phyloP scores from a whole-genome alignment of 768 basidiomycete genomes.

The Suillus sp. region DNA sequence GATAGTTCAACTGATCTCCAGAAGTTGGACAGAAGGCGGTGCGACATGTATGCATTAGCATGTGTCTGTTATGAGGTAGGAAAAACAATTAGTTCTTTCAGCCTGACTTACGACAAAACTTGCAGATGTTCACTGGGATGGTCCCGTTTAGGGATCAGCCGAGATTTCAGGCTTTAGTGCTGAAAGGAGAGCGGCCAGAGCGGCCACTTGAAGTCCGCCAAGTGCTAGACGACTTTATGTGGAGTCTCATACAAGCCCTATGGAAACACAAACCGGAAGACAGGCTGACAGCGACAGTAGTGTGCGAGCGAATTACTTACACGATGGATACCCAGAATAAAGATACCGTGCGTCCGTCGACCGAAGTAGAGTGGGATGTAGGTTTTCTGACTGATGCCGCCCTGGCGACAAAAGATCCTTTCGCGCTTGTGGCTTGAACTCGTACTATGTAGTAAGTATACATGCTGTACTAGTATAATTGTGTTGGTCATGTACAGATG shows the following conservation, averaged over 20 bases:
- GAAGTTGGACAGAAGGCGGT: slow-evolving; percentile 28
- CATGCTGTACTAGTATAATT: neutral
- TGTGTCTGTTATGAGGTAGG: slow-evolving; percentile 44
- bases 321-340: neutral
- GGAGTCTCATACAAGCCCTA: slow-evolving; percentile 5
- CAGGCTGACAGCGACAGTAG: slow-evolving; percentile 7
- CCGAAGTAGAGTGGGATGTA: slow-evolving; percentile 7
- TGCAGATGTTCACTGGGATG: slow-evolving; percentile 12
- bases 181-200: neutral
- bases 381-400: slow-evolving; percentile 1
- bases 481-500: neutral
- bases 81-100: neutral
- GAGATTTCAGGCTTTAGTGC: neutral
- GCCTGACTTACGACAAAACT: neutral
- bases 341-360: neutral
- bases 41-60: slow-evolving; percentile 45
- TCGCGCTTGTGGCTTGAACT: neutral
- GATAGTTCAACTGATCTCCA: slow-evolving; percentile 5
- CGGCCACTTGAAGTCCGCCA: neutral
- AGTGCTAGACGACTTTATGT: slow-evolving; percentile 12
- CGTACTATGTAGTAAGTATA: neutral
- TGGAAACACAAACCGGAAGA: neutral
- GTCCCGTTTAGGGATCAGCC: neutral
- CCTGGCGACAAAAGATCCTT: slow-evolving; percentile 1
- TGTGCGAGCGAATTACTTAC: neutral